A percentile compares a stretch with the other conserved stretches of the same genome.
These are phyloP conservation scores for Monilinia polystroma DNA, from an alignment of 2,329 filamentous ascomycete genomes.

Conservation along the genomic window DNA sequence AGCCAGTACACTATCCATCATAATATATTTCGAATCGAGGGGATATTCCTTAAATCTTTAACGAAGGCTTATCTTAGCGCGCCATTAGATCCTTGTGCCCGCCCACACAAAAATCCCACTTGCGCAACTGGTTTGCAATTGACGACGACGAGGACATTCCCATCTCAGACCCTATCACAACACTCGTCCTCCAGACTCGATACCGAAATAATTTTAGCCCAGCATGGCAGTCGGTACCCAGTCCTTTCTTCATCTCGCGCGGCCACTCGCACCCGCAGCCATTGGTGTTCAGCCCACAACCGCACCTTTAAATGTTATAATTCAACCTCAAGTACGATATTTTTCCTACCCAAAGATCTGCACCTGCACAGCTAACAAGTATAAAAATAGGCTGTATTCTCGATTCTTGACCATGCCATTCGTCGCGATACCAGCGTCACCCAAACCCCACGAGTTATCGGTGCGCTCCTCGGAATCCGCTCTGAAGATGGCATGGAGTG, in stretches of 20 bases:
- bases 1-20: no score
- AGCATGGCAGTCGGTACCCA: constrained; percentile 76
- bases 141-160: constrained; percentile 21
- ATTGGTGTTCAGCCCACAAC: constrained; percentile 80
- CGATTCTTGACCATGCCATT: constrained; percentile 89
- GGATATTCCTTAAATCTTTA: constrained; percentile 20
- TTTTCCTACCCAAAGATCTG: background rate
- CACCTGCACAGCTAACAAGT: background rate
- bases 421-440: constrained; percentile 64
- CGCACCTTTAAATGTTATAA: constrained; percentile 87
- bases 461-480: constrained; percentile 87
- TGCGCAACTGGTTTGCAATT: constrained; percentile 24
- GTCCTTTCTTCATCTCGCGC: constrained; percentile 90
- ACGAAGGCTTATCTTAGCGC: constrained; percentile 52
- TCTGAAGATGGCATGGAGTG: constrained; percentile 97
- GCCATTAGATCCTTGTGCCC: constrained; percentile 23
- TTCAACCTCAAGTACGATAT: constrained; percentile 83
- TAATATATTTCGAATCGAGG: constrained; percentile 13
- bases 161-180: constrained; percentile 9
- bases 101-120: constrained; percentile 26
- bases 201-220: constrained; percentile 42
- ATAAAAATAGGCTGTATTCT: constrained; percentile 60
- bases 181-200: constrained; percentile 21
- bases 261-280: constrained; percentile 80
- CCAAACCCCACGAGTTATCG: constrained; percentile 94